Percentiles rank a stretch among this genome's conserved stretches.
These are phyloP conservation scores for Dioszegia hungarica DNA, from an alignment of 768 basidiomycete species.

Conservation along the genomic window DNA sequence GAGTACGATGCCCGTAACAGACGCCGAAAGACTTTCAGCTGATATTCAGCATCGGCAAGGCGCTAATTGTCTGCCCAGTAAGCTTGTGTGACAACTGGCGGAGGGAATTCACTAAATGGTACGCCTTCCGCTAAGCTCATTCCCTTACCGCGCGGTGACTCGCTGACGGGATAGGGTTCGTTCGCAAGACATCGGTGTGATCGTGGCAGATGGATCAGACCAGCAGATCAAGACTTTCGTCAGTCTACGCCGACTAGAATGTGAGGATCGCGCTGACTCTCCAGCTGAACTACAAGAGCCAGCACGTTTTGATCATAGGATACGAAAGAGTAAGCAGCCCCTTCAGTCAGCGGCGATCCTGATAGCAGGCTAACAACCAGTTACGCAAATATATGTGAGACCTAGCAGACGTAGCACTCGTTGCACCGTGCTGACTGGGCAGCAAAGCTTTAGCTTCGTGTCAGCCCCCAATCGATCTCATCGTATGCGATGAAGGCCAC, in stretches of 20 bases:
- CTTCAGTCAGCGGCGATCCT: not conserved
- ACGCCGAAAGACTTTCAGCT: slow-evolving; percentile 1
- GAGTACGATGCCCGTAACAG: not conserved
- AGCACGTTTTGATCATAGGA: slow-evolving; percentile 82
- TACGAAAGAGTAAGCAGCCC: slow-evolving; percentile 65
- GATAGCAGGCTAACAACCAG: slow-evolving; percentile 17
- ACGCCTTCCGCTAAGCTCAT: too few species aligned
- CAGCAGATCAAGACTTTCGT: slow-evolving; percentile 62
- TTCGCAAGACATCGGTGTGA: slow-evolving; percentile 56
- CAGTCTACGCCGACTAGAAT: slow-evolving; percentile 46
- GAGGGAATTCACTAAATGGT: slow-evolving; percentile 93
- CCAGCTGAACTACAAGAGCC: slow-evolving; percentile 15
- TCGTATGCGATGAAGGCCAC: slow-evolving; percentile 98
- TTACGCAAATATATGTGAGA: slow-evolving; percentile 75
- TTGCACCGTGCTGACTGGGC: not conserved
- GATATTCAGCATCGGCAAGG: slow-evolving; percentile 60
- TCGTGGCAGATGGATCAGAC: slow-evolving; percentile 61
- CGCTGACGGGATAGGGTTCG: slow-evolving; percentile 20
- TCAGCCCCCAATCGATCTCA: slow-evolving; percentile 77
- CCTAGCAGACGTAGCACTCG: not conserved
- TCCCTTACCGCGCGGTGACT: slow-evolving; percentile 16
- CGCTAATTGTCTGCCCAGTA: slow-evolving; percentile 89
- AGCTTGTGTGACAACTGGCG: slow-evolving; percentile 92
- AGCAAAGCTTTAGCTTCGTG: slow-evolving; percentile 48
- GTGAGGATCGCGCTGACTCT: slow-evolving; percentile 2